Evolutionary conservation across 768 basidiomycete species (phyloP), one percentile per base, ranked within the genome.

Genomic region (Boletus patriciae): DNA sequence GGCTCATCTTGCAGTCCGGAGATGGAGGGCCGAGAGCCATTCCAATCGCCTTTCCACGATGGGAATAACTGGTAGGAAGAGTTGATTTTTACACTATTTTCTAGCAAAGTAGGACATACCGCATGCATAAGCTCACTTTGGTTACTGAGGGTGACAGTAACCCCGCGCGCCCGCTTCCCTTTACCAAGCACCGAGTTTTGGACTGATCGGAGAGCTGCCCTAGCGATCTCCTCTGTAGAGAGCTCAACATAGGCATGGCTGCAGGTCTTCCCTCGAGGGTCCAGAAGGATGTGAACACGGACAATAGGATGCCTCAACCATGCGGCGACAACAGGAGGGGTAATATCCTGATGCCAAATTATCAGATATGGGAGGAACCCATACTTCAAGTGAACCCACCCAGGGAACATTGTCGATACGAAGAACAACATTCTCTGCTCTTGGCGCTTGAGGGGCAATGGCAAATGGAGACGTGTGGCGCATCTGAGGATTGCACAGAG

Each of bases 391-490:
- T 48, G 41, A 45, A 73, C 82, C 42, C 65, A 91, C 90, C 91
- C 91, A 93, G 48, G 92, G 92, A 52, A 93, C 90, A 64, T 94
- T 93, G 68, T 93, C 92, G 61, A 94, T 88, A 25, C 92, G 78
- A 43, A 94, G 78, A 13, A 93, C 90, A 31, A 85, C 77, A 25
- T 79, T 74, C 36, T 83, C 80, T 45, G 48, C 44, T 46, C 62
- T 54, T 44, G 55, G 65, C 6, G 23, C 18, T 52, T 58, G 66
- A 27, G 62, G 27, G 29, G 52, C 2, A 50, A 60, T 31, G 10
- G 49, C 19, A 38, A 62, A 62, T 3, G 68, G 38, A 31, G 65
- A 54, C 1, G 55, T 21, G 33, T 58, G 65, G 43, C 47, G 60
- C 40, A 50, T 11, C 31, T 55, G 77, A 23, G 59, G 56, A 13